Base-by-base conservation (phyloP, 805 yeast species). In the Suhomyces xylopsoci region DNA sequence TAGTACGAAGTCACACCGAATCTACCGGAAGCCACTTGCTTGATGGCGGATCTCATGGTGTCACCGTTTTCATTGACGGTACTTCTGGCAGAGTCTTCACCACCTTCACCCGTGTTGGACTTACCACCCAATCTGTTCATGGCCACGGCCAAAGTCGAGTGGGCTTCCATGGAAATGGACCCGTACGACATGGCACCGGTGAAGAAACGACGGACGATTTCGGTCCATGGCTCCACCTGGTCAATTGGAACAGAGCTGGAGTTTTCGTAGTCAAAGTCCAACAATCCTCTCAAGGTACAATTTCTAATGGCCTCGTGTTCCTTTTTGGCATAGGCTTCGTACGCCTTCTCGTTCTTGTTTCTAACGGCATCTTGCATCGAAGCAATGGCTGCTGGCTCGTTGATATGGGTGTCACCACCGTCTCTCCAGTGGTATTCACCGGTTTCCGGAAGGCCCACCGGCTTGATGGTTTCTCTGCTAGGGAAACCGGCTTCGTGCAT, bases 181-280 rank as follows among this genome's bases (percentile, higher is more conserved):
- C 99, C 99, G 67, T 94, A 93, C 1, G 97, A 92, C 99, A 93
- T 93, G 50, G 99, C 99, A 76, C 99, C 99, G n/a, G 99, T 92
- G 58, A 92, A 92, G 69, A 94, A 94, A 64, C 99, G 83, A 63
- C 97, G 85, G 32, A 92, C 99, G 69, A 93, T 93, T 71, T 93
- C 99, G 36, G 98, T 94, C 99, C 99, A 93, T 45, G 99, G 99
- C 77, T 93, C 99, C 60, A 93, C 99, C 75, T 94, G 98, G 66
- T 93, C 99, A 57, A 93, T 76, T 52, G 99, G 97, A 50, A 93
- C 94, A 4, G 92, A 81, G 3, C 77, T 79, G 0, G 90, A 80
- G 58, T 67, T 69, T 44, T 83, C 88, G 65, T 74, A 90, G 72
- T 94, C 97, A 66, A 93, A 87, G 72, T 94, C 98, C 51, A 93